A percentile compares a stretch with the other conserved stretches of the same genome.
Conservation (phyloP, 225 moss, liverwort and hornwort species). For the Pleurozium schreberi region DNA sequence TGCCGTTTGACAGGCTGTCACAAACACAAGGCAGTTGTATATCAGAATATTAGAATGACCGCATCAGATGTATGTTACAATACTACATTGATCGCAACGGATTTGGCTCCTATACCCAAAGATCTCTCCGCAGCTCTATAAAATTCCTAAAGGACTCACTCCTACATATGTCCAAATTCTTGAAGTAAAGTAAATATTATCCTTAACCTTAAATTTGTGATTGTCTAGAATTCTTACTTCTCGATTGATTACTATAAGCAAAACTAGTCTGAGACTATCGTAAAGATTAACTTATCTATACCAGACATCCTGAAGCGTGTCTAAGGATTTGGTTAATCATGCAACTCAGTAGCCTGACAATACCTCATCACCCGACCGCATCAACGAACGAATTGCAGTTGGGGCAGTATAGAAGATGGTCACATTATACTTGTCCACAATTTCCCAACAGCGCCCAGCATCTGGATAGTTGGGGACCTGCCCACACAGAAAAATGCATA, state of each 20-base stretch:
- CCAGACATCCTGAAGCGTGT: neutral
- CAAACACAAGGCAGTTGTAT: neutral
- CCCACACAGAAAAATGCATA: neutral
- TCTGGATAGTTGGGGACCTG: constrained; percentile 93
- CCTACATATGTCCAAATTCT: neutral
- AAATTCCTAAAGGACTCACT: neutral
- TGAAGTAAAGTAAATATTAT: neutral
- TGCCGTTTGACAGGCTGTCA: constrained; percentile 69
- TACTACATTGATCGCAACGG: neutral
- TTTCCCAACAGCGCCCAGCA: constrained; percentile 94
- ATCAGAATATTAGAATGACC: neutral
- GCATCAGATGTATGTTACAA: neutral
- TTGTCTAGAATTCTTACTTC: neutral
- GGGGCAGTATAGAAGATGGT: constrained; percentile 94
- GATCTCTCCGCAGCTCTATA: neutral
- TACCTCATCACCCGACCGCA: constrained; percentile 90
- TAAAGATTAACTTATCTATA: neutral
- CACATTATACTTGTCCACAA: constrained; percentile 94
- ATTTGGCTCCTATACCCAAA: neutral
- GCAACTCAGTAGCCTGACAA: neutral
- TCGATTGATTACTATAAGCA: neutral
- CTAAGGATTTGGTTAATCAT: neutral
- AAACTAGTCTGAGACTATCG: neutral
- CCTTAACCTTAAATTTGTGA: neutral
- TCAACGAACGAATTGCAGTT: constrained; percentile 79